Evolutionary conservation across 495 filamentous ascomycete genomes (phyloP).

Genomic region (Neurospora terricola): DNA sequence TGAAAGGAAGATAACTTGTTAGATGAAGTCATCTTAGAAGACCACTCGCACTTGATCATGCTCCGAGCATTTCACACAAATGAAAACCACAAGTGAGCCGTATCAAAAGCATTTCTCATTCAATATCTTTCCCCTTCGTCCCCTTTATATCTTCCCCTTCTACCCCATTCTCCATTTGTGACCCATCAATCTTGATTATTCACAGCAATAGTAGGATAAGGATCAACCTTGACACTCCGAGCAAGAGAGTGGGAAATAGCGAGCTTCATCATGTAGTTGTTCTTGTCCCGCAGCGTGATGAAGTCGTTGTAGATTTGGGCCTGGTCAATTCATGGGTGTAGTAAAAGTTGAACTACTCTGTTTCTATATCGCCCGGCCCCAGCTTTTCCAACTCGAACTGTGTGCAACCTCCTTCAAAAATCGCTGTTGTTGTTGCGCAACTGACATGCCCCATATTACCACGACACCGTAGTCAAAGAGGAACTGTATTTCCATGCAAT

Average conservation of each 20-base stretch:
- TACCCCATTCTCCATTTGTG: neutral
- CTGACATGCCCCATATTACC: constrained; percentile 97
- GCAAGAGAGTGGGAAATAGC: constrained; percentile 43
- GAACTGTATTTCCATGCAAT: constrained; percentile 55
- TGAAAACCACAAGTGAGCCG: too few species aligned
- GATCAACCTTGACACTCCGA: constrained; percentile 75
- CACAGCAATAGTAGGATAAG: neutral
- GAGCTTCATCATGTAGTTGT: too few species aligned
- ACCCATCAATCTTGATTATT: neutral
- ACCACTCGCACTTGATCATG: neutral
- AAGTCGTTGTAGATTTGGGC: constrained; percentile 96
- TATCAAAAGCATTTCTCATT: too few species aligned
- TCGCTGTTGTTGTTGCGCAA: constrained; percentile 61
- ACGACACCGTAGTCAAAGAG: constrained; percentile 95
- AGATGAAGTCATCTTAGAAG: neutral
- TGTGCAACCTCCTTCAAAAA: constrained; percentile 80
- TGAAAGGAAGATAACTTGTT: neutral
- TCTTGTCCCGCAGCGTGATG: too few species aligned
- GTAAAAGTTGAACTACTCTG: constrained; percentile 98
- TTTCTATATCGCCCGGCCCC: constrained; percentile 75
- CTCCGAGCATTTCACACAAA: too few species aligned
- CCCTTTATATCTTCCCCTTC: neutral
- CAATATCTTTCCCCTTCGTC: too few species aligned
- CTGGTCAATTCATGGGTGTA: constrained; percentile 88
- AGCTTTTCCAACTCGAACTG: constrained; percentile 91